Evolutionary conservation across 257 asterid genomes (phyloP).

Genomic region (Forsythia suspensa): DNA sequence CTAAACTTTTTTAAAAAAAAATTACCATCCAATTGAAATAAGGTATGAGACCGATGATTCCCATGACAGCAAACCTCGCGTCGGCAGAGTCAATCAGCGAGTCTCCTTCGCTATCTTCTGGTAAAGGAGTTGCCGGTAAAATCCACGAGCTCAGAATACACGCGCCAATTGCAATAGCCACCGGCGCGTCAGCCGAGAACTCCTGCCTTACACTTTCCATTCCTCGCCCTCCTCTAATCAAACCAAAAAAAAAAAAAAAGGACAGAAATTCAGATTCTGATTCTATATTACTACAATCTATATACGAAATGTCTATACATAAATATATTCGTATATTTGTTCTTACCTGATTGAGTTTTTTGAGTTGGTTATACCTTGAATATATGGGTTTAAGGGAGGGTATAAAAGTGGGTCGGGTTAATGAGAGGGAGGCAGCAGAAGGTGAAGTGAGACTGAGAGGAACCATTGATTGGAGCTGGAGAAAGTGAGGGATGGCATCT

Average conservation of each 20-base stretch:
- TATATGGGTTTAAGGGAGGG: constrained; percentile 38
- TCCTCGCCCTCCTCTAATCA: constrained; percentile 41
- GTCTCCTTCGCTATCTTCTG: constrained; percentile 64
- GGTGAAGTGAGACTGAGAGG: constrained; percentile 41
- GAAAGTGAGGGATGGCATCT: constrained; percentile 38
- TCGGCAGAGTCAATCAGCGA: constrained; percentile 77
- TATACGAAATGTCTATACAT: neutral
- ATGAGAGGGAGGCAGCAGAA: constrained; percentile 34
- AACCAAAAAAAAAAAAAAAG: constrained; percentile 15
- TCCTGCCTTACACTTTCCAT: constrained; percentile 80
- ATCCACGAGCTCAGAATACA: constrained; percentile 74
- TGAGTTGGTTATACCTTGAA: constrained; percentile 30
- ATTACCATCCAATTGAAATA: constrained; percentile 95
- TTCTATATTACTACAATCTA: neutral
- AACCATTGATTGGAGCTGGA: constrained; percentile 41
- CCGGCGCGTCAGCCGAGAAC: constrained; percentile 74
- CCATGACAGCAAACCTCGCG: constrained; percentile 95
- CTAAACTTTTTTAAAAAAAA: neutral
- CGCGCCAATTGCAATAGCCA: constrained; percentile 80
- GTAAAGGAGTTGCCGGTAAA: constrained; percentile 54
- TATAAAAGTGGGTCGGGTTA: constrained; percentile 26
- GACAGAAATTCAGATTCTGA: neutral
- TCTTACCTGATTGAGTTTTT: constrained; percentile 36
- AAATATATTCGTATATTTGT: neutral
- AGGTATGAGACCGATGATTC: constrained; percentile 87